phyloP scores from a whole-genome alignment of 1,284 basidiomycete species.

The Hemileia vastatrix region DNA sequence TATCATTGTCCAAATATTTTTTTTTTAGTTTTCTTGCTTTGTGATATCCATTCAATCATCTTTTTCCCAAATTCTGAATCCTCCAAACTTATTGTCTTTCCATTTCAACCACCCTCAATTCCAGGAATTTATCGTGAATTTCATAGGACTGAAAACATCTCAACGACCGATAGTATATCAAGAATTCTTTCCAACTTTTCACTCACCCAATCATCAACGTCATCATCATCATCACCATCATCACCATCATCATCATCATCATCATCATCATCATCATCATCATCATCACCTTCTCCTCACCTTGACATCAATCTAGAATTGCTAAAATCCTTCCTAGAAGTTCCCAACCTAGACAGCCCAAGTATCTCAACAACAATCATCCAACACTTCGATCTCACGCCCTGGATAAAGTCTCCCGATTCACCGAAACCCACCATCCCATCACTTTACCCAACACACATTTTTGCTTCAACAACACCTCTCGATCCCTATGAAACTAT shows the following conservation, averaged over 20 bases:
- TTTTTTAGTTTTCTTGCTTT: too few relatives aligned
- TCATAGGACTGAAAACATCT: slow-evolving; percentile 2
- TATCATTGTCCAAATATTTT: too few relatives aligned
- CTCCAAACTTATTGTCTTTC: too few relatives aligned
- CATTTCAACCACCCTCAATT: too few relatives aligned
- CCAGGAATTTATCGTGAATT: slow-evolving; percentile 14
- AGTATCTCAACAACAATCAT: background rate
- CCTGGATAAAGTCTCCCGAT: background rate
- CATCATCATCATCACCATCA: background rate
- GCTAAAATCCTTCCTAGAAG: slow-evolving; percentile 5
- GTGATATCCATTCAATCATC: too few relatives aligned
- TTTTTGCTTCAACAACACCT: too few relatives aligned
- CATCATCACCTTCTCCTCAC: too few relatives aligned
- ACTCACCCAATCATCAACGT: too few relatives aligned
- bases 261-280: background rate
- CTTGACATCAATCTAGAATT: slow-evolving; percentile 3
- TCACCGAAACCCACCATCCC: background rate
- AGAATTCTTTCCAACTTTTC: slow-evolving; percentile 5
- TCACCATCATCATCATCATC: background rate
- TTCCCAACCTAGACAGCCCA: background rate
- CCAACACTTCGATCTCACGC: background rate
- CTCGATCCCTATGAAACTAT: too few relatives aligned
- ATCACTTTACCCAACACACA: background rate
- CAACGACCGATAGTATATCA: slow-evolving; percentile 9
- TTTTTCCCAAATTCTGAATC: too few relatives aligned